A percentile compares a stretch with the other conserved stretches of the same genome.
These are phyloP conservation scores for Chimonanthus praecox DNA, from an alignment of 164 flowering plant species.

Conservation along the genomic window DNA sequence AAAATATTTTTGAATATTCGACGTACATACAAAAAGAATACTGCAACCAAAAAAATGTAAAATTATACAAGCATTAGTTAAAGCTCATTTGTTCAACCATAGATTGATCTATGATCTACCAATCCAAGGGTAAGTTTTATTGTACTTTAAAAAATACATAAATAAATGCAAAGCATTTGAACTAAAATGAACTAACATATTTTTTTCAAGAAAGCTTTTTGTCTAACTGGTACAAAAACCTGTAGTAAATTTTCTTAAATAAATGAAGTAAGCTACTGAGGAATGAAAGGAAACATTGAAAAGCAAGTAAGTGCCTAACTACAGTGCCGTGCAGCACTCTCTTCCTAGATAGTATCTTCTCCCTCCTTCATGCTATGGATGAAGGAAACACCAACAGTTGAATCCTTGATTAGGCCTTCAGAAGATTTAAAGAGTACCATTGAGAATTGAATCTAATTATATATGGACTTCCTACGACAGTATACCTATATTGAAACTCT, in stretches of 20 bases:
- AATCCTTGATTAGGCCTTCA: no score
- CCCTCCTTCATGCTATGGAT: no score
- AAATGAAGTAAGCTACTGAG: neutral
- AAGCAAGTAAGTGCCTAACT: no score
- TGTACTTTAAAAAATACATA: no score
- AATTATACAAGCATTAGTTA: slow-evolving; percentile 5
- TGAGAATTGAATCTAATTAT: no score
- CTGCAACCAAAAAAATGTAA: slow-evolving; percentile 39
- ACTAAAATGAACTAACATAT: neutral
- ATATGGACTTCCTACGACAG: no score
- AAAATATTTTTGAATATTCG: slow-evolving; percentile 85
- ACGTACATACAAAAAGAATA: slow-evolving; percentile 60
- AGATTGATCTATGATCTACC: neutral
- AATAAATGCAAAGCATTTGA: neutral
- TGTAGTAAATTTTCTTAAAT: neutral
- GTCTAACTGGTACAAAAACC: neutral
- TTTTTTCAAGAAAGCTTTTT: neutral
- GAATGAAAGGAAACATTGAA: neutral
- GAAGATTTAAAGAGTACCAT: no score
- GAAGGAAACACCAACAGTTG: no score
- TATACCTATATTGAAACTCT: no score
- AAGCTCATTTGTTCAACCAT: neutral
- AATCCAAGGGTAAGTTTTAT: slow-evolving; percentile 1
- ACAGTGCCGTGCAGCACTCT: no score
- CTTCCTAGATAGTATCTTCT: no score